These are phyloP conservation scores for Trichoderma orchidacearum DNA, from an alignment of 495 filamentous ascomycete species.

Conservation along the genomic window DNA sequence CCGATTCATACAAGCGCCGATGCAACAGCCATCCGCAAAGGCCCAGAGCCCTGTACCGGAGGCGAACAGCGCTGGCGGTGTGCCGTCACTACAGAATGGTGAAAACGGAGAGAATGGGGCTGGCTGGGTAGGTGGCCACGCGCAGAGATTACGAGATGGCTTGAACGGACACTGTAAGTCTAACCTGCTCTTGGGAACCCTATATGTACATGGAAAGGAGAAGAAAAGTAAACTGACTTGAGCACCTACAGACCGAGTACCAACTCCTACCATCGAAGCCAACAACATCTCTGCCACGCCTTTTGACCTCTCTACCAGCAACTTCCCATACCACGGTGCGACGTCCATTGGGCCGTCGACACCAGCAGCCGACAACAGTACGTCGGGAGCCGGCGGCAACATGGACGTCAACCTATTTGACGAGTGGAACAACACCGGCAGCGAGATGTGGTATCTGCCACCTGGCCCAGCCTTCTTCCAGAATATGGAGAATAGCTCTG, in stretches of 20 bases:
- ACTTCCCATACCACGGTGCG: constrained; percentile 31
- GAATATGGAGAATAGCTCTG: constrained; percentile 33
- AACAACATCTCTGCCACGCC: constrained; percentile 39
- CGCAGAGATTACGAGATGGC: constrained; percentile 12
- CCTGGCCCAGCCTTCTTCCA: constrained; percentile 40
- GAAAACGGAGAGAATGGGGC: constrained; percentile 1
- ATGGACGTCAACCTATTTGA: constrained; percentile 18
- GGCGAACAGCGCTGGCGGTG: constrained; percentile 7
- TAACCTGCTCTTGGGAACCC: neutral
- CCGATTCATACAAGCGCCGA: constrained; percentile 52
- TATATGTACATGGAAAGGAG: too few relatives aligned
- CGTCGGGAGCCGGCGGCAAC: constrained; percentile 6
- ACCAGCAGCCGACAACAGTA: constrained; percentile 17
- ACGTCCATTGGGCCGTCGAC: constrained; percentile 29
- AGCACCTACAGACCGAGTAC: neutral
- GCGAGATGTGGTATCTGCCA: constrained; percentile 45
- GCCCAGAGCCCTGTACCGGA: constrained; percentile 21
- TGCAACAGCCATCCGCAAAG: constrained; percentile 14
- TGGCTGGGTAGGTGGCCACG: constrained; percentile 17
- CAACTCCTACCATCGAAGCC: neutral
- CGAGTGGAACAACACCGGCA: constrained; percentile 27
- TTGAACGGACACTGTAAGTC: constrained; percentile 16
- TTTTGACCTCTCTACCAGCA: constrained; percentile 32
- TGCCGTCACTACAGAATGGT: constrained; percentile 9
- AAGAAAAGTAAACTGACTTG: neutral